Base-by-base conservation (phyloP, 148 eudicot species). In the Heliosperma pusillum region DNA sequence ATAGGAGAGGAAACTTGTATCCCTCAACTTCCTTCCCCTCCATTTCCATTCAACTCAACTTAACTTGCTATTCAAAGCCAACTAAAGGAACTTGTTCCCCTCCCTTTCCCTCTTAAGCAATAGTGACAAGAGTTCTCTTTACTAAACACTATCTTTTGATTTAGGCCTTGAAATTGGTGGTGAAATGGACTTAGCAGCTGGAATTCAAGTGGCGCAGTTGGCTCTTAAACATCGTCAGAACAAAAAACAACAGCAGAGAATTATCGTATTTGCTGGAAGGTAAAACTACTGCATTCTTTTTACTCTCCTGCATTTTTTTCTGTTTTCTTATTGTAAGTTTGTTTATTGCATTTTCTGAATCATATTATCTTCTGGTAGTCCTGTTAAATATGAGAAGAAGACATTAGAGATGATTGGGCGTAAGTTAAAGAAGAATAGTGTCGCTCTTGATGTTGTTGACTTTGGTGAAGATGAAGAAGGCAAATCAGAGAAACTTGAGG, bases 181-280 rank as follows among this genome's bases (percentile, higher is more conserved):
- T 71, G 97, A 92, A 85, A 89, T 90, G 92, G 88, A 96, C 87
- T 83, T 96, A 88, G 97, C 94, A 7, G 89, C 97, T 61, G 99
- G 97, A 66, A 92, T 96, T 75, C 99, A 96, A 79, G 91, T 96
- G 73, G 99, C 97, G 4, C 97, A 96, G 79, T 82, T 96, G 86
- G 99, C 99, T 68, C 92, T 96, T 50, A 96, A 96, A 81, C 99
- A 96, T 84, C 94, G 99, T 55, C 99, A 89, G 76, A 96, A 96
- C 82, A 96, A 96, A 82, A 96, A 89, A 80, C 99, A 95, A 76
- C 99, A 90, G 69, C 99, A 96, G 66, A 92, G 97, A 80, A 92
- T 96, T 22, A 92, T 96, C 42, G 97, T 96, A 25, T 92, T 96
- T 82, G 94, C 85, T 33, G 99, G 99, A 72, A 89, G 99, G 99